These are phyloP conservation scores for Ceratobasidium papillatum DNA, from an alignment of 1,284 basidiomycete species.

Conservation along the genomic window DNA sequence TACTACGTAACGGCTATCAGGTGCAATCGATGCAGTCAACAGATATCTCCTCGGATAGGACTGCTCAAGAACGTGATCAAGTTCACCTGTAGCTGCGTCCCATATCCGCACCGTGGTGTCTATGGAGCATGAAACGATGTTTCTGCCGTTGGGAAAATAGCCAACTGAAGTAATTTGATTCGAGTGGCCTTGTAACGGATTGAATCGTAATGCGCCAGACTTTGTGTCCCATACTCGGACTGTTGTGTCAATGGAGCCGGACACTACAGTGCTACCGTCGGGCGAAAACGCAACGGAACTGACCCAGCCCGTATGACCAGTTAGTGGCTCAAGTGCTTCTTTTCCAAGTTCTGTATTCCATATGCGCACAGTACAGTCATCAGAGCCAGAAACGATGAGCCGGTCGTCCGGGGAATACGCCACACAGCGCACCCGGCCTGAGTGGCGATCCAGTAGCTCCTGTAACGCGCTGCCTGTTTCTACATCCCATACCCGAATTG, in stretches of 20 bases:
- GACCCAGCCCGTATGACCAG: neutral
- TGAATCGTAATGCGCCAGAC: neutral
- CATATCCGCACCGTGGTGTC: too few species aligned
- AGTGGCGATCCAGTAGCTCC: neutral
- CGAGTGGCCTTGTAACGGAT: neutral
- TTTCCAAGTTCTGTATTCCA: neutral
- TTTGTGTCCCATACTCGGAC: slow-evolving; percentile 38
- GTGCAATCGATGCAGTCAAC: neutral
- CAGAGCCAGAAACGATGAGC: neutral
- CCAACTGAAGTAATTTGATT: neutral
- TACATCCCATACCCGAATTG: neutral
- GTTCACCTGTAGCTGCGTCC: too few species aligned
- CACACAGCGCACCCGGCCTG: neutral
- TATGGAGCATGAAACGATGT: too few species aligned
- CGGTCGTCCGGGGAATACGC: neutral
- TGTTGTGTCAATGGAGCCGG: neutral
- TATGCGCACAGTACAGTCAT: neutral
- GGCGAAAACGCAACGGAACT: neutral
- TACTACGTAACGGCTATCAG: neutral
- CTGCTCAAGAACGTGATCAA: too few species aligned
- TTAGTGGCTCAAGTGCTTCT: neutral
- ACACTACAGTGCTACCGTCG: neutral
- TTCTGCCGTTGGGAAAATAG: neutral
- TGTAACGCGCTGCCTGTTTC: neutral
- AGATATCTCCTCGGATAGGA: neutral